Conservation (phyloP, 2,329 filamentous ascomycete species). For the Colletotrichum abscissum region DNA sequence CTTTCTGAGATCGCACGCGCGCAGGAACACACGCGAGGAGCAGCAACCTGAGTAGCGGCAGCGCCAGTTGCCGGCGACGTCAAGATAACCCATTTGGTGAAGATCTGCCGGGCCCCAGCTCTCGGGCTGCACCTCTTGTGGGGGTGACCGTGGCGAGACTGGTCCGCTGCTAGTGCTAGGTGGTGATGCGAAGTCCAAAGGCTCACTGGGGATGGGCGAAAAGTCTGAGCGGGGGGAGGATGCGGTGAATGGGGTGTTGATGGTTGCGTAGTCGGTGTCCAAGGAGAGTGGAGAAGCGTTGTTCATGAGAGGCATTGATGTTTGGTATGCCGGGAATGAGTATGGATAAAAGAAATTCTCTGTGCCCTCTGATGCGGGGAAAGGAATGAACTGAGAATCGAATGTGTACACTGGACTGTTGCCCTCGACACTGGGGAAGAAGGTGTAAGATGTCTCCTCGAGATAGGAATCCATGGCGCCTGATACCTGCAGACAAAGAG, state of each 20-base stretch:
- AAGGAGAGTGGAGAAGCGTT: neutral
- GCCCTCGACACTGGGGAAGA: conserved; percentile 5
- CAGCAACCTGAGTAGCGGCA: conserved; percentile 24
- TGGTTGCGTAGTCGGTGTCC: neutral
- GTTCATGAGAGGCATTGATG: conserved; percentile 3
- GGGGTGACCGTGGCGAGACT: conserved; percentile 1
- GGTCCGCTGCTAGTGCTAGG: conserved; percentile 15
- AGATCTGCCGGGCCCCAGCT: conserved; percentile 13
- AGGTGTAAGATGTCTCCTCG: conserved; percentile 16
- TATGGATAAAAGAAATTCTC: conserved; percentile 20
- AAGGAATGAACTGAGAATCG: conserved; percentile 24
- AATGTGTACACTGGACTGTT: neutral
- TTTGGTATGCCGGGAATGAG: conserved; percentile 1
- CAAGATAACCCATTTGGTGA: conserved; percentile 28
- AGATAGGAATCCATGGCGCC: conserved; percentile 22
- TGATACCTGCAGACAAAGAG: neutral
- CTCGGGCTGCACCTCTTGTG: conserved; percentile 5
- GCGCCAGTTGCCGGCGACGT: conserved; percentile 28
- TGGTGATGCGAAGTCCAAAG: neutral
- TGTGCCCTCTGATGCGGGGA: neutral
- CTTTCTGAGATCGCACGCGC: conserved; percentile 27
- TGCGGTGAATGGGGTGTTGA: neutral
- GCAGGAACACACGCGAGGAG: conserved; percentile 25
- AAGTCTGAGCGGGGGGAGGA: conserved; percentile 6
- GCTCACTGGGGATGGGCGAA: conserved; percentile 10